phyloP scores from a whole-genome alignment of 1,284 basidiomycete species.

The Vanrija sp. region DNA sequence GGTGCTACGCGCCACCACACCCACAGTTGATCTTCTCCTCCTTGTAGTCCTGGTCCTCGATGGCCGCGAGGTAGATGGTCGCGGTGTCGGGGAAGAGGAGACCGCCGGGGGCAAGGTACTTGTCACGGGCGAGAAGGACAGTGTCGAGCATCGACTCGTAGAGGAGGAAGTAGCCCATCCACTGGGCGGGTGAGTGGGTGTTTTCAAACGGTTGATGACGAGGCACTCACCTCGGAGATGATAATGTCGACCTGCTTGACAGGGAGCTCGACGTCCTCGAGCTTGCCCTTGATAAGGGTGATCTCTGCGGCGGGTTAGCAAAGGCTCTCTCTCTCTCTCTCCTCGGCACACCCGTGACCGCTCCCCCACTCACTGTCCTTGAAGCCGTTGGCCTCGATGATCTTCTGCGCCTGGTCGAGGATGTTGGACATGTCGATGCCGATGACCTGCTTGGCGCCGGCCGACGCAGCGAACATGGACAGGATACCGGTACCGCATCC shows the following conservation, averaged over 20 bases:
- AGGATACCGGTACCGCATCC: conserved; percentile 98
- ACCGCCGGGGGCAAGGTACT: conserved; percentile 86
- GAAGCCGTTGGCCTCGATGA: conserved; percentile 94
- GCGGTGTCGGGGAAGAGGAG: conserved; percentile 96
- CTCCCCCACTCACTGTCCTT: conserved; percentile 65
- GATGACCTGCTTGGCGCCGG: conserved; percentile 93
- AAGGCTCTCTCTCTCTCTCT: too few relatives aligned
- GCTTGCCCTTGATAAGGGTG: conserved; percentile 95
- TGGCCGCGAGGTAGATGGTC: conserved; percentile 89
- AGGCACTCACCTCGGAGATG: conserved; percentile 72
- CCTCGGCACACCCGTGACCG: too few relatives aligned
- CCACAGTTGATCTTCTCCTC: conserved; percentile 98
- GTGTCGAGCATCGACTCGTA: conserved; percentile 99
- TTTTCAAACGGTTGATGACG: neutral
- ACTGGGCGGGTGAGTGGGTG: conserved; percentile 23
- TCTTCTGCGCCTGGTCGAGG: conserved; percentile 96
- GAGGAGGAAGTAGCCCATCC: conserved; percentile 57
- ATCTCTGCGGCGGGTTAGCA: conserved; percentile 60
- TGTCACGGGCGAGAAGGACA: conserved; percentile 92
- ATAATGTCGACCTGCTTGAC: conserved; percentile 94
- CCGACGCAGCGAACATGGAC: conserved; percentile 98
- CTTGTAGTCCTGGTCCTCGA: conserved; percentile 99
- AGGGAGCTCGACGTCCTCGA: conserved; percentile 84
- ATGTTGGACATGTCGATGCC: conserved; percentile 99
- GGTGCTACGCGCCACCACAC: conserved; percentile 38